A percentile compares a stretch with the other conserved stretches of the same genome.
Conservation (phyloP, 1,284 basidiomycete genomes). For the Puccinia triticina region DNA sequence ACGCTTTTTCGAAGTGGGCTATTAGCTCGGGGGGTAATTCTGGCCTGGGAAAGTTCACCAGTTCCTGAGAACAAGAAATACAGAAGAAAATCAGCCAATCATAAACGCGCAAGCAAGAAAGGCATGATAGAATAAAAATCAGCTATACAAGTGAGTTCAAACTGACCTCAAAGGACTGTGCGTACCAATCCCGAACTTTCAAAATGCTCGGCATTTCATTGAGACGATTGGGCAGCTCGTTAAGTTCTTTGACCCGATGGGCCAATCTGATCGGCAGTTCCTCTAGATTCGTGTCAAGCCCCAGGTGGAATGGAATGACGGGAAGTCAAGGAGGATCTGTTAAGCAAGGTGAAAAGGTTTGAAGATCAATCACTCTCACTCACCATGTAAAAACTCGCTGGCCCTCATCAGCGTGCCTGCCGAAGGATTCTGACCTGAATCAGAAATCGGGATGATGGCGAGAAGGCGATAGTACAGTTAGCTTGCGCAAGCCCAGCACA, state of each 20-base stretch:
- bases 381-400: conserved; percentile 77
- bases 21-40: conserved; percentile 71
- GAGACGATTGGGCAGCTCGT: conserved; percentile 88
- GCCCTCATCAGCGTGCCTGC: conserved; percentile 85
- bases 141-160: neutral
- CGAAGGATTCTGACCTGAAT: conserved; percentile 74
- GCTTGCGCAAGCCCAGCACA: neutral
- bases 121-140: neutral
- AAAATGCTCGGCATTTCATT: conserved; percentile 89
- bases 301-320: conserved; percentile 4
- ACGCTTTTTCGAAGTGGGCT: conserved; percentile 65
- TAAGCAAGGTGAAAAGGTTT: conserved; percentile 52
- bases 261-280: conserved; percentile 92
- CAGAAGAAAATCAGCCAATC: neutral
- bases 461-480: neutral
- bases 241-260: conserved; percentile 93
- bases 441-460: too few species aligned
- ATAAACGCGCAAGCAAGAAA: neutral
- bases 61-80: conserved; percentile 67
- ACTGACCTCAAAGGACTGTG: conserved; percentile 91
- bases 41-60: conserved; percentile 80
- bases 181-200: conserved; percentile 98
- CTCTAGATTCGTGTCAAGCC: conserved; percentile 64
- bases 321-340: neutral
- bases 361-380: conserved; percentile 53